A percentile compares a stretch with the other conserved stretches of the same genome.
phyloP scores from a whole-genome alignment of 352 stramenopile genomes.

The Globisporangium radiosum region DNA sequence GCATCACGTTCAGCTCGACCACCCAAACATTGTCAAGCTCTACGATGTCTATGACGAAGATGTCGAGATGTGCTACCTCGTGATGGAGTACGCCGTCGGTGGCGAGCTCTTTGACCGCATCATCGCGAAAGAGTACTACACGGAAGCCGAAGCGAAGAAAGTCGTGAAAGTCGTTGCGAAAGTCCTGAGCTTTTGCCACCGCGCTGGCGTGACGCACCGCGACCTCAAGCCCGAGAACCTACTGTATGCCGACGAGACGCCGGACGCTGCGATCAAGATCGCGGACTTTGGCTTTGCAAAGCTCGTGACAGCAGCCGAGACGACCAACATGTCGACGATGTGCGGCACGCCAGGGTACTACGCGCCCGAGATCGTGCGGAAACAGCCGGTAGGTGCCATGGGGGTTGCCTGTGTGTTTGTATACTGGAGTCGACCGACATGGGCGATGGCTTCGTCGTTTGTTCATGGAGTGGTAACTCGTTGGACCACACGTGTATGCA shows the following conservation, averaged over 20 bases:
- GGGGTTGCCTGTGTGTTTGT: too few relatives aligned
- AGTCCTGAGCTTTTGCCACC: conserved; percentile 85
- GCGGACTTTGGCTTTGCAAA: conserved; percentile 90
- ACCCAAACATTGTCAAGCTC: conserved; percentile 87
- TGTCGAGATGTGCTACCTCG: conserved; percentile 71
- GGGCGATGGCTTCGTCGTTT: too few relatives aligned
- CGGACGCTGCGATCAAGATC: conserved; percentile 92
- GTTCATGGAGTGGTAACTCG: too few relatives aligned
- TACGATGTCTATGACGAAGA: conserved; percentile 80
- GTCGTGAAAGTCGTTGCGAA: conserved; percentile 83
- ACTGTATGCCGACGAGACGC: conserved; percentile 77
- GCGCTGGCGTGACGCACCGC: conserved; percentile 87
- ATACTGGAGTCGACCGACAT: too few relatives aligned
- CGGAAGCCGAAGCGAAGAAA: conserved; percentile 79
- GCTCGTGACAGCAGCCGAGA: conserved; percentile 56
- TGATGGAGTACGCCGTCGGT: conserved; percentile 86
- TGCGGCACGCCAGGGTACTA: conserved; percentile 95
- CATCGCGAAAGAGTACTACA: conserved; percentile 90
- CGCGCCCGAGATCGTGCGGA: conserved; percentile 93
- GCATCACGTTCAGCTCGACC: conserved; percentile 33
- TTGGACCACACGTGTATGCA: too few relatives aligned
- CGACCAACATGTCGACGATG: conserved; percentile 81
- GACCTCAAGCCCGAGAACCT: conserved; percentile 98
- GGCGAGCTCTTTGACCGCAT: conserved; percentile 93
- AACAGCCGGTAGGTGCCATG: conserved; percentile 45